These are phyloP conservation scores for Ramichloridium luteum DNA, from an alignment of 2,329 filamentous ascomycete genomes.

Conservation along the genomic window DNA sequence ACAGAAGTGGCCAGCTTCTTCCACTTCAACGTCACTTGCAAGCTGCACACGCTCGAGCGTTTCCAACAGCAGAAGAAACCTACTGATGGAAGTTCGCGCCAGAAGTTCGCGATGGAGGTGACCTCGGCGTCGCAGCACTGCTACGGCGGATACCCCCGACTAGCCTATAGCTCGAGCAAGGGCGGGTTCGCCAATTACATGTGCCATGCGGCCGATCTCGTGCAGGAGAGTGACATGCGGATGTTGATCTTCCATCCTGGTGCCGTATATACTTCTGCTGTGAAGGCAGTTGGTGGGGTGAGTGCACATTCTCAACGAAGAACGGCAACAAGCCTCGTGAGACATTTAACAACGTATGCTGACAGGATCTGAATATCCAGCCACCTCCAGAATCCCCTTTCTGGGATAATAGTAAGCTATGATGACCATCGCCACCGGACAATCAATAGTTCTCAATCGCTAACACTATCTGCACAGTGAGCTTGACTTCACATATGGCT, in stretches of 20 bases:
- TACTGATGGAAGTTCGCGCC: background rate
- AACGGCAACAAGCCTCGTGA: no score
- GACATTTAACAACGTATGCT: no score
- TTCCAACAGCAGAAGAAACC: slow-evolving; percentile 4
- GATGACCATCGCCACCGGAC: slow-evolving; percentile 1
- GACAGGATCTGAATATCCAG: background rate
- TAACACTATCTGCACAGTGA: background rate
- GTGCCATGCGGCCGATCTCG: slow-evolving; percentile 2
- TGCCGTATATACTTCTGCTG: slow-evolving; percentile 4
- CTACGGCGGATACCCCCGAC: slow-evolving; percentile 4
- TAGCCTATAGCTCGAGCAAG: slow-evolving; percentile 9
- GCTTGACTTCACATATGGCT: slow-evolving; percentile 5
- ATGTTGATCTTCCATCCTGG: slow-evolving; percentile 11
- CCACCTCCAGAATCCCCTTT: slow-evolving; percentile 1
- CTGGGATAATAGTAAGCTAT: slow-evolving; percentile 4
- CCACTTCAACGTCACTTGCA: slow-evolving; percentile 4
- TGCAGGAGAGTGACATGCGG: slow-evolving; percentile 1
- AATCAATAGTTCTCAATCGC: no score
- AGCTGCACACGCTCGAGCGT: slow-evolving; percentile 3
- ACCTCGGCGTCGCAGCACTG: slow-evolving; percentile 4
- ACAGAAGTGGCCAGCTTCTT: slow-evolving; percentile 5
- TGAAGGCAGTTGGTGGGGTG: background rate
- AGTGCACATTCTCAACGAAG: background rate
- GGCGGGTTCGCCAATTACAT: slow-evolving; percentile 7
- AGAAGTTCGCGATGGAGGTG: slow-evolving; percentile 5